Base-by-base conservation (phyloP, 805 yeast genomes). In the Candida chilensis region DNA sequence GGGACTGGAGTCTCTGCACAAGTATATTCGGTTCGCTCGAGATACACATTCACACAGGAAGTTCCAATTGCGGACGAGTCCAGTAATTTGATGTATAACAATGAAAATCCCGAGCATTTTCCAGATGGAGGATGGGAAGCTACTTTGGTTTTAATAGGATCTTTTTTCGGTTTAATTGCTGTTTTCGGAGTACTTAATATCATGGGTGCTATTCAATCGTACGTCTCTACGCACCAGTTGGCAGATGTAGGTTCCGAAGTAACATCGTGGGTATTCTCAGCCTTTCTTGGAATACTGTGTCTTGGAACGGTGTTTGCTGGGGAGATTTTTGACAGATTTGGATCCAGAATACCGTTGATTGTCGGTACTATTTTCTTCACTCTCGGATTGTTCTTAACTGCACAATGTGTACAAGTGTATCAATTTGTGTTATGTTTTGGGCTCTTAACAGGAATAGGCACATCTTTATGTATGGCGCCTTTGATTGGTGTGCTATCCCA, bases 81-180 rank as follows among this genome's bases (percentile, higher is more conserved):
- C n/a, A n/a, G n/a, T n/a, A n/a, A n/a, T n/a, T n/a, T n/a, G n/a
- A n/a, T n/a, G n/a, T n/a, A n/a, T n/a, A n/a, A n/a, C n/a, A n/a
- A n/a, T n/a, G 25, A 22, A n/a, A n/a, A 22, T 15, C 25, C 25
- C 6, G 13, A 22, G 11, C 15, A 22, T 6, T 22, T 22, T 34
- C 81, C 81, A 0, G 80, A 78, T 38, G 84, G 84, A 13, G 84
- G 85, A 0, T 30, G 49, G 22, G 41, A 47, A 35, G 83, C 84
- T 0, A 73, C 75, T 56, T 35, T 50, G 3, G 78, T 74, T 2
- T 67, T 74, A 0, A 47, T 74, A 16, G 86, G 84, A 2, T 58
- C 73, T 3, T 75, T 74, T 41, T 47, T 70, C 25, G 84, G 83
- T 0, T 55, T 71, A 21, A 52, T 66, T 2, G 68, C 71, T 2